Evolutionary conservation across 2,329 filamentous ascomycete species (phyloP), one percentile per base, ranked within the genome.

Genomic region (Ceratocystiopsis sp.): DNA sequence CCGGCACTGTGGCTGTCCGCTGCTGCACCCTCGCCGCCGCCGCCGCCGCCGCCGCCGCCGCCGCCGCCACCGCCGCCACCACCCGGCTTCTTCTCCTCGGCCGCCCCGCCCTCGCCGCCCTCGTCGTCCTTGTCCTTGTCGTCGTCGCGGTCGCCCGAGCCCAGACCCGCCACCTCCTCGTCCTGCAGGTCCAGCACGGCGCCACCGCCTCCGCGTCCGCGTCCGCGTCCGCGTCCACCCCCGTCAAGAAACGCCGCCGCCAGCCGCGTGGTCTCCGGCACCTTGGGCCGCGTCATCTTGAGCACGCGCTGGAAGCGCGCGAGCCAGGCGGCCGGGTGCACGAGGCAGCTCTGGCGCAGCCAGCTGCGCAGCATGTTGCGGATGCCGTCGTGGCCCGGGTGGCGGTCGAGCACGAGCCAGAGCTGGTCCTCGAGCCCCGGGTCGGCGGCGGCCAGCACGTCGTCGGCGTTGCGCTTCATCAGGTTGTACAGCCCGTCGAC

Each of bases 91-190:
- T 37, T 18, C 7, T 7, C 29, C 29, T 7, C 7, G 7, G 7
- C 12, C 29, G 7, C 32, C 5, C 32, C 32, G 11, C 11, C 32
- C 5, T 4, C 32, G 11, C 10, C 35, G 13, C 25, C 18, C 4
- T 41, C 38, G 6, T 43, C 42, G 21, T 34, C 40, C 16, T 42
- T 37, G 19, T 67, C 60, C 38, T 76, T 74, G 35, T 71, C 69
- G 41, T 80, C 72, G 18, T 73, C 73, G 7, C 63, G 65, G 4
- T 66, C 71, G 21, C 76, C 78, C 25, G 70, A 70, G 1, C 81
- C 78, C 55, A 98, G 96, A 0, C 91, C 91, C 42, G 91, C 91
- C 34, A 94, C 89, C 58, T 98, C 93, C 57, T 98, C 91, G 56
- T 98, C 91, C 49, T 89, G 82, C 0, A 96, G 63, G 52, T 98